A percentile compares a stretch with the other conserved stretches of the same genome.
These are phyloP conservation scores for Ogataea trehalophila DNA, from an alignment of 805 yeast species.

Conservation along the genomic window DNA sequence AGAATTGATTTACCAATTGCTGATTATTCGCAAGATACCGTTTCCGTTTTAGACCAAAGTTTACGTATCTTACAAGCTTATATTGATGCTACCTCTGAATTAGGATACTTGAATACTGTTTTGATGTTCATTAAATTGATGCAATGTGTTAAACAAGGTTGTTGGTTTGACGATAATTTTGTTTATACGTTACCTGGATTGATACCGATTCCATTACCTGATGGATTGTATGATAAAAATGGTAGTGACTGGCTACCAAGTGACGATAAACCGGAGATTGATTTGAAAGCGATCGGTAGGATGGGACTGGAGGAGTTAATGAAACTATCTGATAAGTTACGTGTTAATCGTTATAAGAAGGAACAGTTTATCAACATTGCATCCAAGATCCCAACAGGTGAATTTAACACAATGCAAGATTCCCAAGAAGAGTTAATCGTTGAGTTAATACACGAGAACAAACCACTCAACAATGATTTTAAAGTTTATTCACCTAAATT, in stretches of 20 bases:
- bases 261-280: conserved; percentile 12
- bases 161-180: conserved; percentile 80
- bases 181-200: conserved; percentile 52
- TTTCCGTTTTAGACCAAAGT: conserved; percentile 89
- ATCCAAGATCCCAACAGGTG: conserved; percentile 59
- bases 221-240: conserved; percentile 21
- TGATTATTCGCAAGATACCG: conserved; percentile 90
- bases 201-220: conserved; percentile 16
- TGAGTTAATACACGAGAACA: conserved; percentile 49
- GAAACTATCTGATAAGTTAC: conserved; percentile 34
- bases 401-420: conserved; percentile 36
- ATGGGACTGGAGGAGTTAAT: conserved; percentile 32
- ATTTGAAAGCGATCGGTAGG: conserved; percentile 40
- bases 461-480: conserved; percentile 50
- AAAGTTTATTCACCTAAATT: conserved; percentile 72
- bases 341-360: conserved; percentile 36
- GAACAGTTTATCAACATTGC: conserved; percentile 51
- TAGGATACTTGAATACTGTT: conserved; percentile 65
- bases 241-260: conserved; percentile 35
- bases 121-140: conserved; percentile 59
- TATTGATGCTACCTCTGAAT: conserved; percentile 83
- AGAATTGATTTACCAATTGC: conserved; percentile 84
- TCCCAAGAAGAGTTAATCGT: conserved; percentile 35
- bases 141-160: conserved; percentile 85
- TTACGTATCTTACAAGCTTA: conserved; percentile 90